Evolutionary conservation across 257 asterid species (phyloP), one percentile per base, ranked within the genome.

Genomic region (Nemophila menziesii): DNA sequence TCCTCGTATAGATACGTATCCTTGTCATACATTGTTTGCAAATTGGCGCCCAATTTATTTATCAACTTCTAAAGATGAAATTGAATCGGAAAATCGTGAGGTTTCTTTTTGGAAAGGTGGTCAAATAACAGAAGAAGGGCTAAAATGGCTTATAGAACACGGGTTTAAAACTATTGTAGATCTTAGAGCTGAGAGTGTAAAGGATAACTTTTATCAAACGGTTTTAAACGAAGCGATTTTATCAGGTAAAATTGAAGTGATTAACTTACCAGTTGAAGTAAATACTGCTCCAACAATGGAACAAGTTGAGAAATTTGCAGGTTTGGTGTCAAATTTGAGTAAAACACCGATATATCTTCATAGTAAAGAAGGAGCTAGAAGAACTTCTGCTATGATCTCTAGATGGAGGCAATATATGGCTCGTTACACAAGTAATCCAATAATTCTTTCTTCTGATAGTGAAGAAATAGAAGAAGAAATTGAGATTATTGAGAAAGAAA

Each of bases 121-220:
- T 40, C 98, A 90, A 70, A 93, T 84, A 54, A 85, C 93, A 0
- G 98, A 90, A 56, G 98, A 85, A 56, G 78, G 96, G 56, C 65
- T 90, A 53, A 54, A 52, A 43, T 90, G 94, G 96, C 76, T 90
- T 22, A 49, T 81, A 53, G 85, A 74, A 43, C 78, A 74, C 41
- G 96, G 95, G 17, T 85, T 85, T 57, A 66, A 61, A 73, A 90
- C 92, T 21, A 67, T 90, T 55, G 68, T 90, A 33, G 98, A 90
- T 70, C 92, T 90, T 50, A 77, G 96, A 62, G 93, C 87, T 20
- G 96, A 90, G 77, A 61, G 52, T 39, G 86, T 79, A 61, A 90
- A 81, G 70, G 98, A 90, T 60, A 63, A 62, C 33, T 85, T 90
- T 69, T 81, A 70, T 57, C 77, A 84, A 65, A 51, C 51, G 10